Evolutionary conservation across 306 rosid genomes (phyloP), one percentile per base, ranked within the genome.

Genomic region (Malus asiatica): DNA sequence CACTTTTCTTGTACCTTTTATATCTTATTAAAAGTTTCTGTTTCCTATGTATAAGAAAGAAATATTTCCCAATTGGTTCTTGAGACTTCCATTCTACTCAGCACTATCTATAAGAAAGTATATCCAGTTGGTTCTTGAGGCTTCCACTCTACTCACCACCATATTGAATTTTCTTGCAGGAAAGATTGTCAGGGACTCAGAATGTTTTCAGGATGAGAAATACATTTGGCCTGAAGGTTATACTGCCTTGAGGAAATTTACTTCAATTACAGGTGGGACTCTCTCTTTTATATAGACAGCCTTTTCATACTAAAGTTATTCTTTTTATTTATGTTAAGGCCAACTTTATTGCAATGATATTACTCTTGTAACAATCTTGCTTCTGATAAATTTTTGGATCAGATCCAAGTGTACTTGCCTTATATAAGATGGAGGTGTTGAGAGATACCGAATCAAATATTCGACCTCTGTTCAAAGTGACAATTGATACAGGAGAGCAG

Each of bases 201-300:
- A 88, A 67, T 84, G 81, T 83, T 93, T 92, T 73, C 82, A 77
- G 60, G 91, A 90, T 73, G 90, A 88, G 73, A 84, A 72, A 66
- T 80, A 73, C 64, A 82, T 92, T 82, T 95, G 98, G 93, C 97
- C 98, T 12, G 96, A 95, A 86, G 98, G 98, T 55, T 95, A 95
- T 80, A 92, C 88, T 57, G 98, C 97, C 79, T 68, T 90, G 79
- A 84, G 97, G 85, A 89, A 90, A 78, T 95, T 95, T 81, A 80
- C 88, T 77, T 95, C 98, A 80, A 78, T 95, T 76, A 77, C 89
- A 59, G 97, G 98, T 95, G 83, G 80, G 75, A 11, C 60, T 66
- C n/a, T 25, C 25, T 61, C 25, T 67, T 33, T 77, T 7, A 29
- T 33, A 29, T 45, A 5, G 52, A 13, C 14, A 53, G 18, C 14